phyloP scores from a whole-genome alignment of 129 eudicot species.

The Heracleum sosnowskyi region DNA sequence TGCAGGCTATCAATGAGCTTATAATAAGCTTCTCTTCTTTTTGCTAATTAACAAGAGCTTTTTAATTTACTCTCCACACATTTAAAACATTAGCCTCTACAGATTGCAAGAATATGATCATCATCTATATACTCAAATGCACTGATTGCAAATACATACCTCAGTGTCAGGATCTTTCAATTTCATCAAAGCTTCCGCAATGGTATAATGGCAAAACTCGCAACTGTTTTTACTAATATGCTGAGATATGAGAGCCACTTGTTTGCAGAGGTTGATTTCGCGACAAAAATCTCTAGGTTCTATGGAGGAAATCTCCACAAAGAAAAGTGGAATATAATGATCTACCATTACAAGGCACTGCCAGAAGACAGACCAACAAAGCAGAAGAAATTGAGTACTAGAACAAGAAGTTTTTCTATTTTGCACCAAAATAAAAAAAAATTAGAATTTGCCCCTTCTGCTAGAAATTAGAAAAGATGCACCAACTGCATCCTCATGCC shows the following conservation, averaged over 20 bases:
- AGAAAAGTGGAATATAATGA: conserved; percentile 80
- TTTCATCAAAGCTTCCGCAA: conserved; percentile 51
- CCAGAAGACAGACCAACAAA: conserved; percentile 10
- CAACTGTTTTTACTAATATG: conserved; percentile 33
- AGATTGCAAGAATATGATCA: neutral
- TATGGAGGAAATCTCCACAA: conserved; percentile 52
- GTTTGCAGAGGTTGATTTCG: conserved; percentile 54
- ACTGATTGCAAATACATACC: conserved; percentile 30
- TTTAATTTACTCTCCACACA: neutral
- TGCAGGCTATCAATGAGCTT: neutral
- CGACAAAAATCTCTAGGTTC: conserved; percentile 64
- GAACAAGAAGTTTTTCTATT: neutral
- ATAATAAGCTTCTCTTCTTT: too few relatives aligned
- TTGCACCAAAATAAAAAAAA: neutral
- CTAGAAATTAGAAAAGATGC: neutral
- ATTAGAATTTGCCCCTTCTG: neutral
- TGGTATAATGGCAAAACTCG: conserved; percentile 60
- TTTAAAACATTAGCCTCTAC: neutral
- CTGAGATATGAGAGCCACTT: conserved; percentile 25
- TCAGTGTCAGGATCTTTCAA: conserved; percentile 87
- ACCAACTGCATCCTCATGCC: neutral
- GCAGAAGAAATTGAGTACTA: conserved; percentile 1
- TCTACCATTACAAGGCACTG: conserved; percentile 78
- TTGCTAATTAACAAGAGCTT: too few relatives aligned
- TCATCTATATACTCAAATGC: neutral